Conservation (phyloP, 2,329 filamentous ascomycete genomes). For the Dothistroma pini region DNA sequence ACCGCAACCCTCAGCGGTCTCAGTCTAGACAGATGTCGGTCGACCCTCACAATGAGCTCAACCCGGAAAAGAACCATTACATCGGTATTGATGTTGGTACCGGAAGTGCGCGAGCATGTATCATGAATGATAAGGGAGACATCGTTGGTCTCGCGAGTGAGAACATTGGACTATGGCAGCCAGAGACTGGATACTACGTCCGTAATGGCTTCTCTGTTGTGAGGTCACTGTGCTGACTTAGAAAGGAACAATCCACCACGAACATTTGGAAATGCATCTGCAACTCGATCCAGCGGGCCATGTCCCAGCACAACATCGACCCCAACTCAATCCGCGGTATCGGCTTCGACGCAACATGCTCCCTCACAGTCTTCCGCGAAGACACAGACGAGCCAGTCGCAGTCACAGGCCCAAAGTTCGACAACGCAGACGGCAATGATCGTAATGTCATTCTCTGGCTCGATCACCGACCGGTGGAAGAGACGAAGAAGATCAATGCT, state of each 20-base stretch:
- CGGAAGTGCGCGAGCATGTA: constrained; percentile 89
- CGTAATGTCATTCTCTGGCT: constrained; percentile 97
- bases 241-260: constrained; percentile 90
- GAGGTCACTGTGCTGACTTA: neutral
- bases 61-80: constrained; percentile 57
- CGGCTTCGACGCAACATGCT: constrained; percentile 98
- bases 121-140: constrained; percentile 87
- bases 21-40: constrained; percentile 48
- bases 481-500: constrained; percentile 89
- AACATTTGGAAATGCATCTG: constrained; percentile 98
- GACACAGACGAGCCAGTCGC: constrained; percentile 87
- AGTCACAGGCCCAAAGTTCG: constrained; percentile 86
- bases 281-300: constrained; percentile 75
- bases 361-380: constrained; percentile 81
- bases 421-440: constrained; percentile 70
- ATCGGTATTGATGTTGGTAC: constrained; percentile 96
- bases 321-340: constrained; percentile 76
- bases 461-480: constrained; percentile 85
- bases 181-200: constrained; percentile 54
- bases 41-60: constrained; percentile 55
- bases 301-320: constrained; percentile 77
- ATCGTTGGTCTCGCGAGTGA: constrained; percentile 62
- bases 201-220: constrained; percentile 8
- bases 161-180: constrained; percentile 53
- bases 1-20: constrained; percentile 35